These are phyloP conservation scores for Hondaea fermentalgiana DNA, from an alignment of 108 stramenopile genomes.

Conservation along the genomic window DNA sequence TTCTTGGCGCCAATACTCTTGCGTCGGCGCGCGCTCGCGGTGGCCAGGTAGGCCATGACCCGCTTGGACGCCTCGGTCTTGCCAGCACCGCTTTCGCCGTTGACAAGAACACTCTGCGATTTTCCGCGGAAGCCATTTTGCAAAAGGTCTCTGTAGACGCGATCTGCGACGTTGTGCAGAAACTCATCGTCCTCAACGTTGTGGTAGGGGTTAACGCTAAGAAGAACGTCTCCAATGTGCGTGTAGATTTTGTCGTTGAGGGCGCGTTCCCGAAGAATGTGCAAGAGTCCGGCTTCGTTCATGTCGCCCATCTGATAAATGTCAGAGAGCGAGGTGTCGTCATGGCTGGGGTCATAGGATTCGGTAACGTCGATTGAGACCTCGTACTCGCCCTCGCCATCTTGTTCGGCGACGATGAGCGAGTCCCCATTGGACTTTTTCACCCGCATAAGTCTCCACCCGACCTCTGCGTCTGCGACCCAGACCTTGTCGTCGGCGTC, in stretches of 20 bases:
- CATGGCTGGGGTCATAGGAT: background rate
- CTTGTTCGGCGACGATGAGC: background rate
- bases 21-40: background rate
- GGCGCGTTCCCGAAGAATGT: conserved; percentile 22
- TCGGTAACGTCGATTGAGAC: background rate
- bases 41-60: conserved; percentile 10
- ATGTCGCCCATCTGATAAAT: conserved; percentile 24
- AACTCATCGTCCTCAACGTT: background rate
- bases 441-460: background rate
- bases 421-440: background rate
- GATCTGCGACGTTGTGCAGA: conserved; percentile 32
- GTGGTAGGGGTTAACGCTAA: conserved; percentile 42
- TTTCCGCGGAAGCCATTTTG: background rate
- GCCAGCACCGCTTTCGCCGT: conserved; percentile 29
- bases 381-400: background rate
- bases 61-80: conserved; percentile 29
- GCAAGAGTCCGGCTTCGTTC: conserved; percentile 33
- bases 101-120: conserved; percentile 25
- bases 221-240: conserved; percentile 33
- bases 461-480: background rate
- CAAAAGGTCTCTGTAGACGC: conserved; percentile 9
- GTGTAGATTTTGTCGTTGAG: conserved; percentile 38
- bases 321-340: background rate
- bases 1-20: background rate
- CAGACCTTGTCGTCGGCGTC: background rate